Evolutionary conservation across 139 green algal genomes (phyloP).

Genomic region (Yamagishiella unicocca): DNA sequence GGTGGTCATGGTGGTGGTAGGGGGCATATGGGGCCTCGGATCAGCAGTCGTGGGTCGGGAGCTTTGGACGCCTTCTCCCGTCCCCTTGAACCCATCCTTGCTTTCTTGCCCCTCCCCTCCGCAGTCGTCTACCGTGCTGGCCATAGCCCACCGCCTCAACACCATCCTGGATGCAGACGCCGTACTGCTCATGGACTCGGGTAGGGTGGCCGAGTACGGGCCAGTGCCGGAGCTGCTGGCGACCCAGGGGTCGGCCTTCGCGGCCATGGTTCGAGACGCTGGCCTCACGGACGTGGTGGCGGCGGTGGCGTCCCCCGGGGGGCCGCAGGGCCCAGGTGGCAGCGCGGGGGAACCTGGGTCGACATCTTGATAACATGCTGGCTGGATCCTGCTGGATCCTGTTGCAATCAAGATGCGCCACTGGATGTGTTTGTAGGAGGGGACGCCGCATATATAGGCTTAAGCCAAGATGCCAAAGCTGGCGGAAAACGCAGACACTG

Average conservation of each 20-base stretch:
- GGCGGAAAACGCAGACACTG: too few relatives aligned
- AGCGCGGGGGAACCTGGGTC: too few relatives aligned
- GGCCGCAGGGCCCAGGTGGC: too few relatives aligned
- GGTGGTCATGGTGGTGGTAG: not conserved
- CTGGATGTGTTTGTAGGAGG: too few relatives aligned
- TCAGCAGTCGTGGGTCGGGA: not conserved
- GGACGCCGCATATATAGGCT: too few relatives aligned
- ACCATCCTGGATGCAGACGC: constrained; percentile 64
- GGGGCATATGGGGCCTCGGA: not conserved
- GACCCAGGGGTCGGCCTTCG: constrained; percentile 57
- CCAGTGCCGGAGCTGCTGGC: constrained; percentile 62
- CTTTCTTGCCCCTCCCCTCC: not conserved
- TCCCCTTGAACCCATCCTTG: not conserved
- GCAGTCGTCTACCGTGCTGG: constrained; percentile 72
- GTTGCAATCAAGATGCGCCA: too few relatives aligned
- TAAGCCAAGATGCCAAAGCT: too few relatives aligned
- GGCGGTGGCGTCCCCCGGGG: too few relatives aligned
- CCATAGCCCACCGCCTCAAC: constrained; percentile 79
- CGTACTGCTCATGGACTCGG: constrained; percentile 71
- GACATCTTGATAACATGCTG: too few relatives aligned
- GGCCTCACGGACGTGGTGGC: not conserved
- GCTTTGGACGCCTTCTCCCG: not conserved
- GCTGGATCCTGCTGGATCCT: too few relatives aligned
- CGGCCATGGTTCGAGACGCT: constrained; percentile 52
- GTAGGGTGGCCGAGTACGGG: constrained; percentile 80